Evolutionary conservation across 164 flowering plant species (phyloP).

Genomic region (Kalanchoe fedtschenkoi): DNA sequence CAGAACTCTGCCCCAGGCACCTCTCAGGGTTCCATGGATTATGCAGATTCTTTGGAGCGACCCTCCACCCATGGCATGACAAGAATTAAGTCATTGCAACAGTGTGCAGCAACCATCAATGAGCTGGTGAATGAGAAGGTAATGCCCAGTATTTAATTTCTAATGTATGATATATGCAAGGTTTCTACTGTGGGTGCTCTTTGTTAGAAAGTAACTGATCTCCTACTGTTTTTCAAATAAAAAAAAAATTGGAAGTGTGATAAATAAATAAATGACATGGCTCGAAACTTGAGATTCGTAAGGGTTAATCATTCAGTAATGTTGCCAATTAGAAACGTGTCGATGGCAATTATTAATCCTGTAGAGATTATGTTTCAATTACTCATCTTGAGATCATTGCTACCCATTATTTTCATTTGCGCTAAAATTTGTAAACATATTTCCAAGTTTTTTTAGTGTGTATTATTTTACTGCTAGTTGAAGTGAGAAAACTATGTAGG

Average conservation of each 20-base stretch:
- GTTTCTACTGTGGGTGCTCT: not conserved
- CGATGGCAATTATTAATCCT: not conserved
- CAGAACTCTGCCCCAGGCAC: constrained; percentile 67
- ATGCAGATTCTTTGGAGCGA: constrained; percentile 54
- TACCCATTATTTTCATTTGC: no score
- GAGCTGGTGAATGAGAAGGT: constrained; percentile 83
- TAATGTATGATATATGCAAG: not conserved
- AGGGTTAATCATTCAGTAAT: no score
- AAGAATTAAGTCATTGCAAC: constrained; percentile 72
- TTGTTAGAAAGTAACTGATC: no score
- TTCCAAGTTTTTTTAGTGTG: no score
- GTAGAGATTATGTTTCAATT: not conserved
- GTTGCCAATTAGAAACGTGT: not conserved
- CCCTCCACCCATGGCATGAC: constrained; percentile 59
- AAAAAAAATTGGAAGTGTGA: no score
- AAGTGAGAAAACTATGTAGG: no score
- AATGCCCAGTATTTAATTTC: constrained; percentile 3
- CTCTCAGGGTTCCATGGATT: constrained; percentile 70
- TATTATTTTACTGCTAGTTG: no score
- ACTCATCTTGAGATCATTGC: not conserved
- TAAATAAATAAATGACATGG: no score
- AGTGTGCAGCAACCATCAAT: constrained; percentile 65
- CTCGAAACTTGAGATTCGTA: no score
- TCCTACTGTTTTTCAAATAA: no score
- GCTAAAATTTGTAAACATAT: no score